phyloP scores from a whole-genome alignment of 2,329 filamentous ascomycete species.

The Proliferodiscus dingleyae region DNA sequence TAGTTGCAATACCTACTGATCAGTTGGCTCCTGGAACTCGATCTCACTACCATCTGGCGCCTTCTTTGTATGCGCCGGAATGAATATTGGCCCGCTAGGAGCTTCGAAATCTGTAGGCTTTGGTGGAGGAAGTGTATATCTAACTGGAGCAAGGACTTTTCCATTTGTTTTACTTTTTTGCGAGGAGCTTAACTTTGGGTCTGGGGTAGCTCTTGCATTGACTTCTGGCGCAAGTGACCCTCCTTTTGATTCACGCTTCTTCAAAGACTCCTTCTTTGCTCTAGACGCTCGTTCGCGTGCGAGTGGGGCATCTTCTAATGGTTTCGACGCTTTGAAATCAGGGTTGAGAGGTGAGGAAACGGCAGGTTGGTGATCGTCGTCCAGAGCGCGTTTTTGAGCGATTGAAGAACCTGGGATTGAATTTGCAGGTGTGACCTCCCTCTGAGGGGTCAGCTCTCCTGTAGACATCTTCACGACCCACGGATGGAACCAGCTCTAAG shows the following conservation, averaged over 20 bases:
- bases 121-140: constrained; percentile 61
- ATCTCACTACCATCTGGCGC: constrained; percentile 46
- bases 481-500: too few relatives aligned
- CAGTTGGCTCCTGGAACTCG: constrained; percentile 38
- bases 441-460: constrained; percentile 36
- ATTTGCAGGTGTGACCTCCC: constrained; percentile 38
- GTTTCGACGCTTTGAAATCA: constrained; percentile 47
- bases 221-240: constrained; percentile 39
- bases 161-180: constrained; percentile 33
- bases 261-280: constrained; percentile 61
- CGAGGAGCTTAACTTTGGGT: constrained; percentile 40
- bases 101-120: constrained; percentile 58
- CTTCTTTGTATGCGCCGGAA: constrained; percentile 49
- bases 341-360: constrained; percentile 73
- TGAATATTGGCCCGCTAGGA: constrained; percentile 52
- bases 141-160: constrained; percentile 44
- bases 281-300: constrained; percentile 36
- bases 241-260: constrained; percentile 61
- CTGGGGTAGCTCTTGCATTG: constrained; percentile 52
- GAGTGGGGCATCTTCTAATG: constrained; percentile 24
- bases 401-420: constrained; percentile 39
- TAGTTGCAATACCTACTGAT: too few relatives aligned
- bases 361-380: constrained; percentile 65
- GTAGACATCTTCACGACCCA: constrained; percentile 31
- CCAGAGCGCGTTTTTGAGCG: constrained; percentile 61